A percentile compares a stretch with the other conserved stretches of the same genome.
Conservation (phyloP, 176 grass and related monocot genomes). For the Oryza glaberrima region DNA sequence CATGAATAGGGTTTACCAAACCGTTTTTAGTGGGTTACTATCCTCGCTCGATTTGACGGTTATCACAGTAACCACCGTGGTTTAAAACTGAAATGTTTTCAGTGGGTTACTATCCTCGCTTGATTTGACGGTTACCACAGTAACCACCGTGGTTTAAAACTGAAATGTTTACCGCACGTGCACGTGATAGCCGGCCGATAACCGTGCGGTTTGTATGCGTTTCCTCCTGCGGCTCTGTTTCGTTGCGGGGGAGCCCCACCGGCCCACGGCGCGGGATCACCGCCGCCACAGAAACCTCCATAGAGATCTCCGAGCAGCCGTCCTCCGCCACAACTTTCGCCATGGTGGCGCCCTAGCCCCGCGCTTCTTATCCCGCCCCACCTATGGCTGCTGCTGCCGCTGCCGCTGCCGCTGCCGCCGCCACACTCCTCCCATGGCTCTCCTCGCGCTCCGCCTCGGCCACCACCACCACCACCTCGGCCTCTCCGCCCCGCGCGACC, state of each 20-base stretch:
- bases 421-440: slow-evolving; percentile 33
- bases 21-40: too few relatives aligned
- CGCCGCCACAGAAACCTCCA: slow-evolving; percentile 42
- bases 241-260: slow-evolving; percentile 15
- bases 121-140: too few relatives aligned
- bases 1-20: too few relatives aligned
- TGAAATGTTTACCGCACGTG: too few relatives aligned
- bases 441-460: slow-evolving; percentile 50
- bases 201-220: background rate
- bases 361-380: slow-evolving; percentile 47
- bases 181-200: too few relatives aligned
- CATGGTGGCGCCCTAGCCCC: slow-evolving; percentile 63
- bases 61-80: too few relatives aligned
- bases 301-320: slow-evolving; percentile 25
- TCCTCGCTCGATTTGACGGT: too few relatives aligned
- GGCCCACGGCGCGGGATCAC: slow-evolving; percentile 3
- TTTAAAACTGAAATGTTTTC: too few relatives aligned
- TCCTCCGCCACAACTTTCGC: slow-evolving; percentile 67
- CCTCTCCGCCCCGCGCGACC: slow-evolving; percentile 5
- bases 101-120: too few relatives aligned
- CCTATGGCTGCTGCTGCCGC: slow-evolving; percentile 55
- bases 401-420: background rate
- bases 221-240: background rate
- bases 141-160: too few relatives aligned
- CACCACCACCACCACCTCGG: slow-evolving; percentile 26